phyloP scores from a whole-genome alignment of 2,329 filamentous ascomycete genomes.

The Neurospora sp. region DNA sequence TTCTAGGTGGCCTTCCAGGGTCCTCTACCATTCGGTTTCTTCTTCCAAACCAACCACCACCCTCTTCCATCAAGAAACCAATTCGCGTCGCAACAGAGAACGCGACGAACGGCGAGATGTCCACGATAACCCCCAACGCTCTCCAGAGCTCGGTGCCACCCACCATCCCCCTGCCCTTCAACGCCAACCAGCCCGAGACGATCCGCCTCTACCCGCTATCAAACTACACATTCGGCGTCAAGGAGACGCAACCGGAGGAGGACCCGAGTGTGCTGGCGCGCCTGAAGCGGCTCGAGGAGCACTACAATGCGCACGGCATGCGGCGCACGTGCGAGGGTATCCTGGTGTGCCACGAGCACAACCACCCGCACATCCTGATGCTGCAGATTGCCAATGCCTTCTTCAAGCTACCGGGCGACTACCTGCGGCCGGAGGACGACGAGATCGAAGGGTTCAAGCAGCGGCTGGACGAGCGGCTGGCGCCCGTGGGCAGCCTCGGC shows the following conservation, averaged over 20 bases:
- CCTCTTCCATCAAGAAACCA: not conserved
- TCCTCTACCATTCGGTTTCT: not conserved
- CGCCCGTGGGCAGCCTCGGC: slow-evolving; percentile 77
- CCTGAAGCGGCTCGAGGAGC: slow-evolving; percentile 88
- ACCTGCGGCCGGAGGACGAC: slow-evolving; percentile 78
- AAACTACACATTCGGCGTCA: slow-evolving; percentile 98
- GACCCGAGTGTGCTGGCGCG: slow-evolving; percentile 91
- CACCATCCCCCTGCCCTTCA: slow-evolving; percentile 72
- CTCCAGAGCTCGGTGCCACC: slow-evolving; percentile 73
- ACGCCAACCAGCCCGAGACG: slow-evolving; percentile 77
- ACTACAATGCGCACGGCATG: slow-evolving; percentile 90
- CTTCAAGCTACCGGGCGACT: slow-evolving; percentile 97
- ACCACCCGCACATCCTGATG: slow-evolving; percentile 98
- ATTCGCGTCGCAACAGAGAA: not conserved
- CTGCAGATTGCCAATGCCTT: slow-evolving; percentile 98
- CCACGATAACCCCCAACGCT: slow-evolving; percentile 67
- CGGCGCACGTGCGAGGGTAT: slow-evolving; percentile 94
- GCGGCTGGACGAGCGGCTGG: slow-evolving; percentile 83
- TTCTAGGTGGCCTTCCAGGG: not conserved
- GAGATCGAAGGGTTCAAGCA: slow-evolving; percentile 93
- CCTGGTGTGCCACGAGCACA: slow-evolving; percentile 96
- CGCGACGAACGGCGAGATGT: slow-evolving; percentile 45
- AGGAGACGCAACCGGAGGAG: slow-evolving; percentile 96
- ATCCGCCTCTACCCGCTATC: slow-evolving; percentile 90
- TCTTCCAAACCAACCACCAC: not conserved